Percentiles rank a stretch among this genome's conserved stretches.
Conservation (phyloP, 2,329 filamentous ascomycete genomes). For the Polychaeton citri region DNA sequence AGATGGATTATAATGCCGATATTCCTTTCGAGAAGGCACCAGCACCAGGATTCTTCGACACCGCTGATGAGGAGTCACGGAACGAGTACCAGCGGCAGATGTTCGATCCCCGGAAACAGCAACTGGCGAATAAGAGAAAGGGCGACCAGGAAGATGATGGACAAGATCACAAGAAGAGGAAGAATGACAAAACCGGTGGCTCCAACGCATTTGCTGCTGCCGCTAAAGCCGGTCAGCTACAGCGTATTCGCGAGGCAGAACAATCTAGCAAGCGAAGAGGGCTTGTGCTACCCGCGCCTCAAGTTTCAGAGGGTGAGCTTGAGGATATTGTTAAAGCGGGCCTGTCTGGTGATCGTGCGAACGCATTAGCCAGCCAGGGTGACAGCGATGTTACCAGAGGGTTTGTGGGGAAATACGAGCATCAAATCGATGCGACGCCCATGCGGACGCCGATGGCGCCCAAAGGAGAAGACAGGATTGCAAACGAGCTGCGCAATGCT, state of each 20-base stretch:
- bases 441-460: slow-evolving; percentile 87
- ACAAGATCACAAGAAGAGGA: slow-evolving; percentile 66
- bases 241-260: slow-evolving; percentile 89
- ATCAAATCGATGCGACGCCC: slow-evolving; percentile 66
- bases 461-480: slow-evolving; percentile 86
- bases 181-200: slow-evolving; percentile 73
- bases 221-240: slow-evolving; percentile 83
- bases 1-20: slow-evolving; percentile 99
- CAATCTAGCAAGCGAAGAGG: slow-evolving; percentile 85
- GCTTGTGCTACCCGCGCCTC: slow-evolving; percentile 73
- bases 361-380: slow-evolving; percentile 56
- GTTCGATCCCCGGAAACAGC: slow-evolving; percentile 88
- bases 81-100: slow-evolving; percentile 76
- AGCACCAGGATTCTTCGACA: slow-evolving; percentile 84
- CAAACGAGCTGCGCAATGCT: slow-evolving; percentile 93
- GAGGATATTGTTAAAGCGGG: slow-evolving; percentile 99
- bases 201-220: slow-evolving; percentile 74
- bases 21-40: slow-evolving; percentile 95
- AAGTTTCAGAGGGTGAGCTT: slow-evolving; percentile 83
- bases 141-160: slow-evolving; percentile 71
- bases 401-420: slow-evolving; percentile 74
- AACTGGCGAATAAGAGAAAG: slow-evolving; percentile 83
- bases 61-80: slow-evolving; percentile 59
- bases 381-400: slow-evolving; percentile 78
- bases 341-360: slow-evolving; percentile 79